Conservation (phyloP, 495 filamentous ascomycete genomes). For the Trichoderma gamsii region DNA sequence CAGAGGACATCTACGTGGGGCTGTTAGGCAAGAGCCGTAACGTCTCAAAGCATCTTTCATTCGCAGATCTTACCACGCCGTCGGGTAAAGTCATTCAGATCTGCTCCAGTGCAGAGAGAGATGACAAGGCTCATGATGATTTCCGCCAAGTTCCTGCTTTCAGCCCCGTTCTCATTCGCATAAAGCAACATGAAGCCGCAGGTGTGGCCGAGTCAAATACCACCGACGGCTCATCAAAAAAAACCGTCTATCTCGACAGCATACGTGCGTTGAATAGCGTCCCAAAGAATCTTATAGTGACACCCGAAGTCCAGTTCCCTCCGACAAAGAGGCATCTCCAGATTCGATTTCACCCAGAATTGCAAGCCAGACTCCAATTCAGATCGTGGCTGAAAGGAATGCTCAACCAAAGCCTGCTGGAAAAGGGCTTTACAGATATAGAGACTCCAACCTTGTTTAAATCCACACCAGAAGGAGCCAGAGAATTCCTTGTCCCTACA, state of each 20-base stretch:
- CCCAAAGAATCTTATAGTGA: slow-evolving; percentile 67
- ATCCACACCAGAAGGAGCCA: slow-evolving; percentile 90
- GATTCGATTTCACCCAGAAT: slow-evolving; percentile 58
- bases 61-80: slow-evolving; percentile 16
- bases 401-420: slow-evolving; percentile 49
- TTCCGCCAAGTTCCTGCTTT: slow-evolving; percentile 32
- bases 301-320: slow-evolving; percentile 62
- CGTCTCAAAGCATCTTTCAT: slow-evolving; percentile 15
- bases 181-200: background rate
- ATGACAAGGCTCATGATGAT: slow-evolving; percentile 20
- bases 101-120: slow-evolving; percentile 26
- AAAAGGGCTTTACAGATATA: slow-evolving; percentile 62
- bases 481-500: slow-evolving; percentile 94
- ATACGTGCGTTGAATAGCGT: slow-evolving; percentile 70
- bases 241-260: slow-evolving; percentile 39
- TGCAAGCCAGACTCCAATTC: slow-evolving; percentile 58
- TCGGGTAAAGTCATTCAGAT: slow-evolving; percentile 28
- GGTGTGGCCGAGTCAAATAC: background rate
- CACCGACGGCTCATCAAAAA: background rate
- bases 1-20: slow-evolving; percentile 9
- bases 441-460: slow-evolving; percentile 96
- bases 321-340: slow-evolving; percentile 76
- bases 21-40: slow-evolving; percentile 17
- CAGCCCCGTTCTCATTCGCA: slow-evolving; percentile 33
- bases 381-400: slow-evolving; percentile 45